Evolutionary conservation across 768 basidiomycete species (phyloP).

Genomic region (Tulasnella sp.): DNA sequence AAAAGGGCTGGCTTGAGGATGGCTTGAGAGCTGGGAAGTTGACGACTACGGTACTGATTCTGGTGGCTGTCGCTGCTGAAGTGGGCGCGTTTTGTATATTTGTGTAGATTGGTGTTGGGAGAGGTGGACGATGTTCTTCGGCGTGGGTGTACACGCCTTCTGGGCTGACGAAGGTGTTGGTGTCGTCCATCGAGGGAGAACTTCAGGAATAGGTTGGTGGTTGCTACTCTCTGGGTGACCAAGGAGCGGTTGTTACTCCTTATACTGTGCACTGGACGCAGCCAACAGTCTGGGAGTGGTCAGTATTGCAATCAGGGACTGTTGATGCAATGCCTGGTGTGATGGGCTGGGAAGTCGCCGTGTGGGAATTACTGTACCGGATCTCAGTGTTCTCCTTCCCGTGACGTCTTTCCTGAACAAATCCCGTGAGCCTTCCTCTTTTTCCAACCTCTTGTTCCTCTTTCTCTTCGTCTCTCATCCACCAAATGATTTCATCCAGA

Average conservation of each 20-base stretch:
- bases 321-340: not conserved
- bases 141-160: slow-evolving; percentile 86
- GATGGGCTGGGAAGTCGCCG: not conserved
- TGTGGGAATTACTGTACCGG: not conserved
- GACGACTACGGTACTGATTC: slow-evolving; percentile 52
- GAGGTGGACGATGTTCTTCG: slow-evolving; percentile 70
- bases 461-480: not conserved
- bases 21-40: slow-evolving; percentile 53
- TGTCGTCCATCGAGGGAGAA: not conserved
- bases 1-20: slow-evolving; percentile 48
- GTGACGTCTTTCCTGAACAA: not conserved
- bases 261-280: not conserved
- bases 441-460: not conserved
- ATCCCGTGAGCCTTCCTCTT: not conserved
- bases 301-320: not conserved
- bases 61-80: slow-evolving; percentile 43
- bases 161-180: slow-evolving; percentile 72
- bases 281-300: not conserved
- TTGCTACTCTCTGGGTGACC: not conserved
- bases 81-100: slow-evolving; percentile 31
- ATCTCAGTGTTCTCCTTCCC: not conserved
- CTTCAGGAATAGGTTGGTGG: not conserved
- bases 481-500: not conserved
- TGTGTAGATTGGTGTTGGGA: slow-evolving; percentile 36
- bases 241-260: not conserved